Evolutionary conservation across 768 basidiomycete genomes (phyloP), one percentile per base, ranked within the genome.

Genomic region (Suillus cothurnatus): DNA sequence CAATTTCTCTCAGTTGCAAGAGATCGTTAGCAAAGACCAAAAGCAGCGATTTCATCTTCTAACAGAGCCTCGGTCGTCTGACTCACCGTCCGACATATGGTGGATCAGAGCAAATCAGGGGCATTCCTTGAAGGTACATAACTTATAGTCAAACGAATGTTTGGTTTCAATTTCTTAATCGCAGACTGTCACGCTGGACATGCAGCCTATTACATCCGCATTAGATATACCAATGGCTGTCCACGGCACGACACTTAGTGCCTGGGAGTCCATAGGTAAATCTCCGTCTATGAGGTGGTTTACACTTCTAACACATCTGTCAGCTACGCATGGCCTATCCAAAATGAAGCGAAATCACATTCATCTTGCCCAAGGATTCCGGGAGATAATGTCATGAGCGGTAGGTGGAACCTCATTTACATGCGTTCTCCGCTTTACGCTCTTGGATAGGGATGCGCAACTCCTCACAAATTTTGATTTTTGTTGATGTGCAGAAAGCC

Each of bases 61-160:
- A 14, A 74, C 80, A 41, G 91, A 93, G 68, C 76, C 81, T 26
- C 78, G 80, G 63, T 57, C 68, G 23, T 58, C 71, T n/a, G 74
- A 68, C 62, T 71, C 75, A 38, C 59, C 73, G 31, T 38, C 70
- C 5, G 79, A 82, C 11, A 73, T 81, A n/a, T 92, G 92, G 92
- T 93, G 90, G 89, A 94, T 96, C 69, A 84, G 90, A 41, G 95
- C 95, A 9, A 94, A 93, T 70, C 95, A 96, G 76, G 95, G 95
- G 0, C 95, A 96, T 78, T 91, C 93, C 0, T 80, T 97, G 55
- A 85, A 89, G 82, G 94, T 89, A 66, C 31, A 81, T 67, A 62
- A 28, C 58, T 34, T 61, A 43, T 6, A 47, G 11, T 21, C 41
- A 41, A 31, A 59, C 58, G 12, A 59, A 31, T 31, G 19, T 31